A percentile compares a stretch with the other conserved stretches of the same genome.
These are phyloP conservation scores for Clavulina sp. DNA, from an alignment of 768 basidiomycete species.

Conservation along the genomic window DNA sequence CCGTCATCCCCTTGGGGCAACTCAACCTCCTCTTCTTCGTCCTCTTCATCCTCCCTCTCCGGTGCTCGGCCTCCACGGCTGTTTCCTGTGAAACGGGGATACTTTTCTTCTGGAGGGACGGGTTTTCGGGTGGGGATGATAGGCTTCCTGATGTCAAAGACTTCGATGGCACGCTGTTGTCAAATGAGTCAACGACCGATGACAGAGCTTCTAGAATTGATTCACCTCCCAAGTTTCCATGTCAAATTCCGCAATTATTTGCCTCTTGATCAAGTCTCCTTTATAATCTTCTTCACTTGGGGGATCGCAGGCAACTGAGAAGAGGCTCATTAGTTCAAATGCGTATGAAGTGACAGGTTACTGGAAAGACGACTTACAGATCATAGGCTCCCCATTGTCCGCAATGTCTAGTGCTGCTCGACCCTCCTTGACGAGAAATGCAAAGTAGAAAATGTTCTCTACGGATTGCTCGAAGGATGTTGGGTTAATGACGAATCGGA, in stretches of 20 bases:
- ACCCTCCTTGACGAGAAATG: slow-evolving; percentile 80
- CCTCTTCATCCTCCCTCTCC: not conserved
- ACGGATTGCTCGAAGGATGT: slow-evolving; percentile 82
- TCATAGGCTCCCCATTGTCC: slow-evolving; percentile 47
- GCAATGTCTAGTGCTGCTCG: slow-evolving; percentile 55
- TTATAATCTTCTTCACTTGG: slow-evolving; percentile 47
- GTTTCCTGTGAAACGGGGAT: not conserved
- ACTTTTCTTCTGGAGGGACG: not conserved
- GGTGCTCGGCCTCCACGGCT: too few relatives aligned
- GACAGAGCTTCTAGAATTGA: slow-evolving; percentile 1
- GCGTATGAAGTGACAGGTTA: slow-evolving; percentile 1
- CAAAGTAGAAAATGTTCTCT: slow-evolving; percentile 91
- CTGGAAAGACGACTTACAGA: slow-evolving; percentile 35
- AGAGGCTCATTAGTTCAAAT: not conserved
- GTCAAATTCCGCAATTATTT: slow-evolving; percentile 85
- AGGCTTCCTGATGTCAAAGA: slow-evolving; percentile 62
- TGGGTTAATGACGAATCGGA: slow-evolving; percentile 80
- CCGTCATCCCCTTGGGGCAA: not conserved
- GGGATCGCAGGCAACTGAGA: slow-evolving; percentile 41
- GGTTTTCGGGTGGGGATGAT: slow-evolving; percentile 53
- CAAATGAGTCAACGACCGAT: not conserved
- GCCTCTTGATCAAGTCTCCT: slow-evolving; percentile 50
- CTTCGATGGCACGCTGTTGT: slow-evolving; percentile 48
- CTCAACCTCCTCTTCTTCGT: not conserved
- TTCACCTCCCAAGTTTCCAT: slow-evolving; percentile 75